Evolutionary conservation across 2,329 filamentous ascomycete genomes (phyloP).

Genomic region (Colletotrichum salicis): DNA sequence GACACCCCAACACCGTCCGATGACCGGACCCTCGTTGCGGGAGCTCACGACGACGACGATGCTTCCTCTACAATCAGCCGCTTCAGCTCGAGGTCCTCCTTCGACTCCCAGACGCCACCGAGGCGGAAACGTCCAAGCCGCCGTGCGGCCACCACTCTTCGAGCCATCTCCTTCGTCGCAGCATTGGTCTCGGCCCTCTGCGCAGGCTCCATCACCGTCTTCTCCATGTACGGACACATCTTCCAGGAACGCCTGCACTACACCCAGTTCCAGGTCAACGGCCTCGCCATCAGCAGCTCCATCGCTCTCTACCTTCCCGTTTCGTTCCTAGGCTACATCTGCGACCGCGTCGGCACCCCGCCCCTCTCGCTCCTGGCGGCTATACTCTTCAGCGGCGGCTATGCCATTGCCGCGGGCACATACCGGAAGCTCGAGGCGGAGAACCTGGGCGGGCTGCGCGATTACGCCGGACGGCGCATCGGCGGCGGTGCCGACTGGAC

Average conservation of each 20-base stretch:
- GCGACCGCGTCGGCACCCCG: slow-evolving; percentile 86
- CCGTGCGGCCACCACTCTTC: slow-evolving; percentile 44
- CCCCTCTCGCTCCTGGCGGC: slow-evolving; percentile 79
- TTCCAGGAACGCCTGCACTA: slow-evolving; percentile 90
- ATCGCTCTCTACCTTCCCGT: slow-evolving; percentile 93
- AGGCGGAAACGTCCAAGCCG: slow-evolving; percentile 30
- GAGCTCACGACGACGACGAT: slow-evolving; percentile 21
- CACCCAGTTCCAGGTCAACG: slow-evolving; percentile 91
- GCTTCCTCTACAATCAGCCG: slow-evolving; percentile 36
- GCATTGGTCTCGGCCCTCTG: slow-evolving; percentile 73
- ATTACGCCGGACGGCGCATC: slow-evolving; percentile 30
- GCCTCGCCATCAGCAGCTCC: slow-evolving; percentile 86
- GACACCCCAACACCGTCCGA: slow-evolving; percentile 18
- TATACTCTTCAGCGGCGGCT: slow-evolving; percentile 81
- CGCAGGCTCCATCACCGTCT: slow-evolving; percentile 91
- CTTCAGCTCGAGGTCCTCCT: slow-evolving; percentile 38
- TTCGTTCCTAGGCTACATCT: slow-evolving; percentile 87
- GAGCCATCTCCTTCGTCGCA: slow-evolving; percentile 61
- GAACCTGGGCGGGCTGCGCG: slow-evolving; percentile 38
- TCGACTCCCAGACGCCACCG: slow-evolving; percentile 33
- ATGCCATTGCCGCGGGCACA: slow-evolving; percentile 82
- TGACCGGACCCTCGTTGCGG: slow-evolving; percentile 16
- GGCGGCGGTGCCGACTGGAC: slow-evolving; percentile 68
- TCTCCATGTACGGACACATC: slow-evolving; percentile 91
- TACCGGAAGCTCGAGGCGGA: slow-evolving; percentile 69